Base-by-base conservation (phyloP, 164 flowering plant species). In the Berberis thunbergii region DNA sequence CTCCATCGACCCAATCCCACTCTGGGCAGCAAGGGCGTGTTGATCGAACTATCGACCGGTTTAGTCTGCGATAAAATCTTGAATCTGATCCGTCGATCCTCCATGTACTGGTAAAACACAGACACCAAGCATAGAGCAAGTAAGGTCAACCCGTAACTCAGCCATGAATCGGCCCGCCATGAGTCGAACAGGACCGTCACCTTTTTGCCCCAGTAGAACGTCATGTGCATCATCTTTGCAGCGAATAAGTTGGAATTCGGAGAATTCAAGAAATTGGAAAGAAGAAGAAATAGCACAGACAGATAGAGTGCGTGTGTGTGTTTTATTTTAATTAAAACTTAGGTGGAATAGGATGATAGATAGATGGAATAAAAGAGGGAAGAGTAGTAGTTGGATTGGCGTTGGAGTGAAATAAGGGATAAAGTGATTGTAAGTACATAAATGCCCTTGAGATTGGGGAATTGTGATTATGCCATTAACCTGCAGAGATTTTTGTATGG, bases 221-320 rank as follows among this genome's bases (percentile, higher is more conserved):
- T 88, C 97, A 91, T 91, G 85, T 91, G 97, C 97, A 91, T 91
- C 94, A 87, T 88, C 73, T 77, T 88, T 9, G 72, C 54, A 7
- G 5, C 1, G 26, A 7, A 1, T 0, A 55, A 44, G 12, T 39
- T 43, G 61, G 45, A 53, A 59, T 41, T 26, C 2, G 10, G 62
- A 49, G 43, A 43, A 2, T 41, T 52, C 13, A 4, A 5, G 60
- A 41, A 9, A n/a, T 4, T 50, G 12, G 10, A 50, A 2, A 7
- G 6, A 2, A 8, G 4, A 8, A 46, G 49, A 46, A 26, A 26
- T 26, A 26, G 26, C 26, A 26, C 26, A 26, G 26, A 26, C 26
- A 26, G 26, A 26, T 0, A 26, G 26, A 26, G 26, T 26, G 26
- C 26, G 26, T 26, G 26, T 26, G 26, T 26, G 26, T 26, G 26